phyloP scores from a whole-genome alignment of 1,284 basidiomycete genomes.

The Sanghuangporus weigelae region DNA sequence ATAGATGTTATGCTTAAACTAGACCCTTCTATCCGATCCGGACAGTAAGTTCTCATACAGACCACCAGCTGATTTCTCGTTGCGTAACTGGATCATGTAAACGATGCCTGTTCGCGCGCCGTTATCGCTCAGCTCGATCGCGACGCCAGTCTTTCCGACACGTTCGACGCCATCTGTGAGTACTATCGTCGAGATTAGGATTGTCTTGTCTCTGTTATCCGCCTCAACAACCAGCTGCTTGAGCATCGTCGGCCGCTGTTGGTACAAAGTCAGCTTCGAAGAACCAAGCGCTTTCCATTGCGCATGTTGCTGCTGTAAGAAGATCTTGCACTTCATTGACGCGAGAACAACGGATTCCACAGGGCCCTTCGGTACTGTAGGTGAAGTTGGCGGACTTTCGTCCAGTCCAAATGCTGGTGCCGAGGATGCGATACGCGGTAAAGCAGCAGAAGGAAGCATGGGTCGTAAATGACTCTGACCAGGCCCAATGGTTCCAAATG shows the following conservation, averaged over 20 bases:
- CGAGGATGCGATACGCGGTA: slow-evolving; percentile 45
- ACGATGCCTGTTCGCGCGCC: slow-evolving; percentile 92
- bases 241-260: slow-evolving; percentile 76
- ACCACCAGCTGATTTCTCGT: slow-evolving; percentile 80
- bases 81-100: slow-evolving; percentile 95
- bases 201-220: slow-evolving; percentile 70
- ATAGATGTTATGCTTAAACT: slow-evolving; percentile 11
- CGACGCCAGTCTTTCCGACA: slow-evolving; percentile 96
- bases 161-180: slow-evolving; percentile 95
- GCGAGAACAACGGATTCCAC: slow-evolving; percentile 73
- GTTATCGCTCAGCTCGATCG: slow-evolving; percentile 90
- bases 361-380: slow-evolving; percentile 57
- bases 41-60: slow-evolving; percentile 85
- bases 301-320: slow-evolving; percentile 90
- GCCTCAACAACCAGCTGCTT: slow-evolving; percentile 97
- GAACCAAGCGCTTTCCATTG: slow-evolving; percentile 96
- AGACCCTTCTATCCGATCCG: slow-evolving; percentile 62
- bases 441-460: slow-evolving; percentile 57
- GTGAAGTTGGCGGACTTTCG: slow-evolving; percentile 76
- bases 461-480: slow-evolving; percentile 34
- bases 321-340: slow-evolving; percentile 99
- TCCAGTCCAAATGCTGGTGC: slow-evolving; percentile 43
- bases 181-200: slow-evolving; percentile 93
- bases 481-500: slow-evolving; percentile 22
- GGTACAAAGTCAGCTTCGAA: slow-evolving; percentile 85